A percentile compares a stretch with the other conserved stretches of the same genome.
These are phyloP conservation scores for Cytospora piceae DNA, from an alignment of 2,329 filamentous ascomycete genomes.

Conservation along the genomic window DNA sequence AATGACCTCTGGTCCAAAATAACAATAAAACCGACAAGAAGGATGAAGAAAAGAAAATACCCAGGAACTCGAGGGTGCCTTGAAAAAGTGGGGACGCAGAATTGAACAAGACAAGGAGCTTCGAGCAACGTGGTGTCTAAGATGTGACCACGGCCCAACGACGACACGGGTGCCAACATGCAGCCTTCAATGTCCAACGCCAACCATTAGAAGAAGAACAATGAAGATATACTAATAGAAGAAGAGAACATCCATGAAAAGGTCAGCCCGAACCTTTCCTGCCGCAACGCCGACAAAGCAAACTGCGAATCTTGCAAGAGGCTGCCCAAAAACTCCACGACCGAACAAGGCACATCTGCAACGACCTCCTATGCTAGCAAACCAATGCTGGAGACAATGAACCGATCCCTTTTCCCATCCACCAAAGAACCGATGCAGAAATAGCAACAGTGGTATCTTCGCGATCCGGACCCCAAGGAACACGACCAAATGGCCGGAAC, in stretches of 20 bases:
- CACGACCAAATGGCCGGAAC: slow-evolving; percentile 17
- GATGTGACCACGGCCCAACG: slow-evolving; percentile 19
- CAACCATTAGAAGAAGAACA: not conserved
- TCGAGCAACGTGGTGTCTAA: slow-evolving; percentile 23
- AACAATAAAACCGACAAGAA: slow-evolving; percentile 8
- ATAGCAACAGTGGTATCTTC: slow-evolving; percentile 35
- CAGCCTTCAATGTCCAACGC: slow-evolving; percentile 10
- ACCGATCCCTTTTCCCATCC: slow-evolving; percentile 15
- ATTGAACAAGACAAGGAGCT: slow-evolving; percentile 9
- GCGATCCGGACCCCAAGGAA: slow-evolving; percentile 29
- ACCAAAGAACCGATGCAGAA: slow-evolving; percentile 26
- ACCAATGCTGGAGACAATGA: not conserved
- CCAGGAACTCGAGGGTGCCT: not conserved
- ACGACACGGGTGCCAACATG: slow-evolving; percentile 23
- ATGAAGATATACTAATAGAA: not conserved
- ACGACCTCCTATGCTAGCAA: slow-evolving; percentile 25
- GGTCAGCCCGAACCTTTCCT: slow-evolving; percentile 14
- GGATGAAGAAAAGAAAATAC: slow-evolving; percentile 1
- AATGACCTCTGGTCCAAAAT: slow-evolving; percentile 1
- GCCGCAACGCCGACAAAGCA: slow-evolving; percentile 13
- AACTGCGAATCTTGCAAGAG: slow-evolving; percentile 10
- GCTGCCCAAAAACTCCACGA: slow-evolving; percentile 12
- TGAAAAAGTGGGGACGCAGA: not conserved
- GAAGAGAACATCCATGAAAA: not conserved
- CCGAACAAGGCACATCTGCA: slow-evolving; percentile 17